A percentile compares a stretch with the other conserved stretches of the same genome.
phyloP scores from a whole-genome alignment of 805 yeast species.

The Yamadazyma paraphyllophila region DNA sequence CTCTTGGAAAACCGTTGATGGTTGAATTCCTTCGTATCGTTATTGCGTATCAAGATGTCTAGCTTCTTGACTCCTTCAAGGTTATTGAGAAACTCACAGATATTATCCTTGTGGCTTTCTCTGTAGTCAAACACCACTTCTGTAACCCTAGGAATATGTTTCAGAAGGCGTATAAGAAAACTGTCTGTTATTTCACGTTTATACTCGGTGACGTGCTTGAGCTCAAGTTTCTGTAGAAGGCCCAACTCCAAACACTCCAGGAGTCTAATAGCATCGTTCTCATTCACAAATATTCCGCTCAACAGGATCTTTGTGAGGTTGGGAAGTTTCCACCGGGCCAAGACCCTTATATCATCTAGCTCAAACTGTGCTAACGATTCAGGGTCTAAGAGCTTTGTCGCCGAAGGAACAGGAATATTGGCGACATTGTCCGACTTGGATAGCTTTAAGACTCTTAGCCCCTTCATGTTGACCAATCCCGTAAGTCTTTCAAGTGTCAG shows the following conservation, averaged over 20 bases:
- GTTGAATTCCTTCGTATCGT: slow-evolving; percentile 23
- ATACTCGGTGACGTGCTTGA: slow-evolving; percentile 37
- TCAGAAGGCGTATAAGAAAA: slow-evolving; percentile 1
- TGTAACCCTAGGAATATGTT: slow-evolving; percentile 15
- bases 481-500: slow-evolving; percentile 20
- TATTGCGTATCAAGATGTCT: slow-evolving; percentile 42
- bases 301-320: slow-evolving; percentile 18
- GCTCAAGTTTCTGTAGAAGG: slow-evolving; percentile 24
- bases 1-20: slow-evolving; percentile 18
- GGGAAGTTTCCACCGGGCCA: not conserved
- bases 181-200: not conserved
- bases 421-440: slow-evolving; percentile 20
- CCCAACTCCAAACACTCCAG: slow-evolving; percentile 18
- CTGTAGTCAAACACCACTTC: slow-evolving; percentile 38
- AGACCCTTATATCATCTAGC: slow-evolving; percentile 18
- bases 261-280: slow-evolving; percentile 19
- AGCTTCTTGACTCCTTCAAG: slow-evolving; percentile 26
- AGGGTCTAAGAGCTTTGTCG: slow-evolving; percentile 18
- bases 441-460: slow-evolving; percentile 16
- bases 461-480: slow-evolving; percentile 6
- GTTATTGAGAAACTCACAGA: slow-evolving; percentile 30
- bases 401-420: slow-evolving; percentile 9
- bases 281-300: slow-evolving; percentile 22
- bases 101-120: slow-evolving; percentile 41
- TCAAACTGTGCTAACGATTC: not conserved